Evolutionary conservation across 352 stramenopile genomes (phyloP).

Genomic region (Phytophthora podocarpi): DNA sequence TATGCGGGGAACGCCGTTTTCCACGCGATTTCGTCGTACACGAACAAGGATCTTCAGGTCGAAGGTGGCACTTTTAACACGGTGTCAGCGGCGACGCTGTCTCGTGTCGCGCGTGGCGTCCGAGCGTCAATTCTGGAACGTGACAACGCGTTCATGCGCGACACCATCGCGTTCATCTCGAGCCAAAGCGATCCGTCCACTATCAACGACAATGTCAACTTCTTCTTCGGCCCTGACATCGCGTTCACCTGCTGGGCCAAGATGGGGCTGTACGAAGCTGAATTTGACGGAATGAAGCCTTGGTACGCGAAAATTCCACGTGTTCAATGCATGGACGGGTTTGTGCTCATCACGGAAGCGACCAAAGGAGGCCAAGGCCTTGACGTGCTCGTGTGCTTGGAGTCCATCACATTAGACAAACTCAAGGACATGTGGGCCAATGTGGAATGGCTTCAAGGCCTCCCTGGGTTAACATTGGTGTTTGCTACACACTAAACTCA

Average conservation of each 20-base stretch:
- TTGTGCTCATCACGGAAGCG: constrained; percentile 53
- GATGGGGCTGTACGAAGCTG: constrained; percentile 61
- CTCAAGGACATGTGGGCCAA: constrained; percentile 5
- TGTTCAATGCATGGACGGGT: constrained; percentile 48
- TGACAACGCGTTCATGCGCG: constrained; percentile 49
- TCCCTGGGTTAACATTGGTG: no score
- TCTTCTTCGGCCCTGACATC: constrained; percentile 58
- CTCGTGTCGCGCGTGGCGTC: constrained; percentile 34
- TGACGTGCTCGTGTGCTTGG: constrained; percentile 32
- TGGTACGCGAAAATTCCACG: constrained; percentile 41
- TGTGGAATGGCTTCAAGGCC: constrained; percentile 13
- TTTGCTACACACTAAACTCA: no score
- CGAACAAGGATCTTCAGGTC: constrained; percentile 25
- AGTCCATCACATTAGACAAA: constrained; percentile 19
- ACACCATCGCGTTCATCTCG: constrained; percentile 62
- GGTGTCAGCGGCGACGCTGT: constrained; percentile 13
- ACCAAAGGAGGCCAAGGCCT: constrained; percentile 17
- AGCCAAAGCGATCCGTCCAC: constrained; percentile 27
- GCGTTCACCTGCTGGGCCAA: constrained; percentile 64
- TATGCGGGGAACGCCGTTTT: constrained; percentile 61
- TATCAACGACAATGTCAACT: constrained; percentile 54
- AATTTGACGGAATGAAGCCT: constrained; percentile 41
- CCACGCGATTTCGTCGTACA: constrained; percentile 48
- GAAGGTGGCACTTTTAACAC: background rate
- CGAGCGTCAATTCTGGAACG: constrained; percentile 48